Evolutionary conservation across 768 basidiomycete species (phyloP).

Genomic region (Pulveroboletus sp.): DNA sequence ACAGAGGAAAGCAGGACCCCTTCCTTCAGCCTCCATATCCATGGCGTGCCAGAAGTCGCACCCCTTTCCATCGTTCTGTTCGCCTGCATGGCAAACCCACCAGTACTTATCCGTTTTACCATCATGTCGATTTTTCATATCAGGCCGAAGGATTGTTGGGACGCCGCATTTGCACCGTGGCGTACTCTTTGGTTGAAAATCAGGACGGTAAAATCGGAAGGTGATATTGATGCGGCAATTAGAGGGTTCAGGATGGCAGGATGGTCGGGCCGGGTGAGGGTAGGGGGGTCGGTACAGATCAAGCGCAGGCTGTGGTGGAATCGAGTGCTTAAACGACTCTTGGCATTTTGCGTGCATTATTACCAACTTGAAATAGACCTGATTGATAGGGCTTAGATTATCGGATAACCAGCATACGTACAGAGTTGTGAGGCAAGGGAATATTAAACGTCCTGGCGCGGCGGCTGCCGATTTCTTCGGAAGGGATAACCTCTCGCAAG

Average conservation of each 20-base stretch:
- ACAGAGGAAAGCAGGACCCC: slow-evolving; percentile 44
- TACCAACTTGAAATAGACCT: slow-evolving; percentile 45
- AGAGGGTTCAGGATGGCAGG: slow-evolving; percentile 38
- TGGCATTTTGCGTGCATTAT: slow-evolving; percentile 87
- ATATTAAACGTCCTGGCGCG: slow-evolving; percentile 72
- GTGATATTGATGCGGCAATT: slow-evolving; percentile 81
- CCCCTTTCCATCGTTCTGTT: slow-evolving; percentile 80
- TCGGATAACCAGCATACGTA: slow-evolving; percentile 30
- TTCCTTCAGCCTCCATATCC: slow-evolving; percentile 63
- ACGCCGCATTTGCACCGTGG: slow-evolving; percentile 72
- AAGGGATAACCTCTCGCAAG: slow-evolving; percentile 71
- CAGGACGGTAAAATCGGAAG: slow-evolving; percentile 82
- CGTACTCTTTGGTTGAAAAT: slow-evolving; percentile 60
- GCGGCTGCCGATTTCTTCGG: slow-evolving; percentile 51
- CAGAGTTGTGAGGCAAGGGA: slow-evolving; percentile 74
- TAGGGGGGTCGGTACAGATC: slow-evolving; percentile 66
- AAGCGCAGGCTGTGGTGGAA: slow-evolving; percentile 66
- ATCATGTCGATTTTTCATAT: slow-evolving; percentile 70
- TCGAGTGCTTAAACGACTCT: slow-evolving; percentile 75
- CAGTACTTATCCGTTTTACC: slow-evolving; percentile 59
- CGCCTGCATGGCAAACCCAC: slow-evolving; percentile 73
- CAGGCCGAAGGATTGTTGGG: slow-evolving; percentile 65
- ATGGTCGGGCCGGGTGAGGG: slow-evolving; percentile 31
- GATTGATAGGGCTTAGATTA: neutral
- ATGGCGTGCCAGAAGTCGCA: slow-evolving; percentile 72